Conservation (phyloP, 257 asterid genomes). For the Solanum virginianum region DNA sequence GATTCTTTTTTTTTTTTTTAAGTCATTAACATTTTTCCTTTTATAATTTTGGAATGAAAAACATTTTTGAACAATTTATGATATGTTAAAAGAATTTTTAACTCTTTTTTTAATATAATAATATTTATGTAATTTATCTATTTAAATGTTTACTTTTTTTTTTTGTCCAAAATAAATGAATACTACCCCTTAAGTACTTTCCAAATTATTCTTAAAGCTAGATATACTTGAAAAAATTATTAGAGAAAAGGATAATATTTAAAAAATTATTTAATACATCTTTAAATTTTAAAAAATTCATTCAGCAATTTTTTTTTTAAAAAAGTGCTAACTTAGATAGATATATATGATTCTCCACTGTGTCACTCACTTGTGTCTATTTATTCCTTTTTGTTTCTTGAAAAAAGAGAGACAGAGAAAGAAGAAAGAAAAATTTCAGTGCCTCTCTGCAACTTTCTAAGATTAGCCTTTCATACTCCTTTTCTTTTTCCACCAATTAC, state of each 20-base stretch:
- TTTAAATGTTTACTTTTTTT: not conserved
- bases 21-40: too few species aligned
- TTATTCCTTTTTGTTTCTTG: not conserved
- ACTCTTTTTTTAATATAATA: not conserved
- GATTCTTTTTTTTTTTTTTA: too few species aligned
- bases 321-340: too few species aligned
- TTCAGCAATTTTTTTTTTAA: not conserved
- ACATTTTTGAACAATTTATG: too few species aligned
- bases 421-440: not conserved
- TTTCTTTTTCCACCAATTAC: conserved; percentile 24
- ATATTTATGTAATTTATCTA: not conserved
- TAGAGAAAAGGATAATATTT: not conserved
- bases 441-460: not conserved
- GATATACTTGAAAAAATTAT: not conserved
- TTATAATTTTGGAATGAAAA: too few species aligned
- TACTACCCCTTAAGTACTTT: not conserved
- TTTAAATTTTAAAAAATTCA: not conserved
- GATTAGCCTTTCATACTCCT: not conserved
- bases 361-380: not conserved
- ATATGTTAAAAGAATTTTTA: not conserved
- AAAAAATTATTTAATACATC: not conserved
- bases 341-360: too few species aligned
- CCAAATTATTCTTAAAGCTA: not conserved
- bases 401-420: not conserved
- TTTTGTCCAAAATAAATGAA: not conserved